Evolutionary conservation across 169 alveolate genomes (phyloP).

Genomic region (Plasmodium blacklocki): DNA sequence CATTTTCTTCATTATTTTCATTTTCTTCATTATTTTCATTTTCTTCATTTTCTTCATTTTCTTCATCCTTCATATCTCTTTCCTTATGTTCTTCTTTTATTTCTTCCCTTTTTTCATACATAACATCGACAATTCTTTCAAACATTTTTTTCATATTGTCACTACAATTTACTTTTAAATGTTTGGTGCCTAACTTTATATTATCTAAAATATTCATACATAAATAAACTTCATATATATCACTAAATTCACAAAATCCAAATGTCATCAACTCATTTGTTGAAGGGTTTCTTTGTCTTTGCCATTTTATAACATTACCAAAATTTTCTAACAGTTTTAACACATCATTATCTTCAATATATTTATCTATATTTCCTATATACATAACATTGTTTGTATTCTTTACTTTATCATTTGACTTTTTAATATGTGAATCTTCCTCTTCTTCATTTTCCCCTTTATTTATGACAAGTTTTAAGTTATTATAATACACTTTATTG

Average conservation of each 20-base stretch:
- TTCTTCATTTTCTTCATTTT: background rate
- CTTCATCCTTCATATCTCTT: background rate
- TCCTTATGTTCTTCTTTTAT: background rate
- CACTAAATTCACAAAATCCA: conserved; percentile 84
- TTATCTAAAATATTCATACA: conserved; percentile 78
- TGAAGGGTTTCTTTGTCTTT: conserved; percentile 82
- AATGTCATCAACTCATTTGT: conserved; percentile 80
- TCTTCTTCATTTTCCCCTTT: conserved; percentile 20
- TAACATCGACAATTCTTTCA: conserved; percentile 25
- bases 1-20: background rate
- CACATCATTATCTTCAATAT: conserved; percentile 34
- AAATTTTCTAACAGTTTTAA: conserved; percentile 52
- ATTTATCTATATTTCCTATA: conserved; percentile 27
- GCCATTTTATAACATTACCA: conserved; percentile 81
- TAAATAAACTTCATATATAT: conserved; percentile 80
- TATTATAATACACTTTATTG: conserved; percentile 7
- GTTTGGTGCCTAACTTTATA: conserved; percentile 58
- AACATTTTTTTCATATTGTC: conserved; percentile 31
- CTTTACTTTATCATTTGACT: background rate
- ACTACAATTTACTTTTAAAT: conserved; percentile 59
- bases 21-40: background rate
- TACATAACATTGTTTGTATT: conserved; percentile 25
- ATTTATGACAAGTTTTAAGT: conserved; percentile 27
- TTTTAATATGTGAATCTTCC: conserved; percentile 4
- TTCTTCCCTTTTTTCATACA: conserved; percentile 33